A percentile compares a stretch with the other conserved stretches of the same genome.
These are phyloP conservation scores for Halenospora varia DNA, from an alignment of 495 filamentous ascomycete genomes.

Conservation along the genomic window DNA sequence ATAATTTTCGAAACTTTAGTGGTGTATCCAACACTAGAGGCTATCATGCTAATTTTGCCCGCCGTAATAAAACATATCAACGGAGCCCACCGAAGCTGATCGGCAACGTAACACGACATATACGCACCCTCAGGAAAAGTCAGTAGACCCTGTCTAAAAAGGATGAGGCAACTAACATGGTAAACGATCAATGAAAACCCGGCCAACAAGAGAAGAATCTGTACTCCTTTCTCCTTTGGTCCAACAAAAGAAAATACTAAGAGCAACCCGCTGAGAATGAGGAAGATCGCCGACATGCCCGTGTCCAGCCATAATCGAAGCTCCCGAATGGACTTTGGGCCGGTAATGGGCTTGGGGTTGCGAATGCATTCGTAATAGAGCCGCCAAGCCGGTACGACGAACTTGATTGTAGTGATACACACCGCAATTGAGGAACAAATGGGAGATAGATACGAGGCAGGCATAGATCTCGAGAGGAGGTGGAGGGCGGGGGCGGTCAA, in stretches of 20 bases:
- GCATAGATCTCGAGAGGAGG: background rate
- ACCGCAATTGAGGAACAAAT: background rate
- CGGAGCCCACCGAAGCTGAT: background rate
- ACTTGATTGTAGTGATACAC: background rate
- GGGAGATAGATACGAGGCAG: background rate
- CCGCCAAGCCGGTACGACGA: background rate
- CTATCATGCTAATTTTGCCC: background rate
- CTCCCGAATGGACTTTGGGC: background rate
- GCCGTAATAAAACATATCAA: background rate
- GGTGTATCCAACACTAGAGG: background rate
- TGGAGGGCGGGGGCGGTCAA: background rate
- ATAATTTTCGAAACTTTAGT: background rate
- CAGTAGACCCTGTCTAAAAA: background rate
- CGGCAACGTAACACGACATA: background rate
- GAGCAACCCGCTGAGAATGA: constrained; percentile 1
- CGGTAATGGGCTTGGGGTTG: background rate
- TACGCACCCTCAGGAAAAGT: background rate
- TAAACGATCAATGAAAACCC: background rate
- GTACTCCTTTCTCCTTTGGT: background rate
- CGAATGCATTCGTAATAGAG: background rate
- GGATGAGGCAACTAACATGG: background rate
- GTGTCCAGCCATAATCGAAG: background rate
- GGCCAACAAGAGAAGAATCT: background rate
- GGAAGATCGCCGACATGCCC: background rate
- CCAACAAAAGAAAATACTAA: background rate